Evolutionary conservation across 805 yeast species (phyloP).

Genomic region (Ogataea pignaliae): DNA sequence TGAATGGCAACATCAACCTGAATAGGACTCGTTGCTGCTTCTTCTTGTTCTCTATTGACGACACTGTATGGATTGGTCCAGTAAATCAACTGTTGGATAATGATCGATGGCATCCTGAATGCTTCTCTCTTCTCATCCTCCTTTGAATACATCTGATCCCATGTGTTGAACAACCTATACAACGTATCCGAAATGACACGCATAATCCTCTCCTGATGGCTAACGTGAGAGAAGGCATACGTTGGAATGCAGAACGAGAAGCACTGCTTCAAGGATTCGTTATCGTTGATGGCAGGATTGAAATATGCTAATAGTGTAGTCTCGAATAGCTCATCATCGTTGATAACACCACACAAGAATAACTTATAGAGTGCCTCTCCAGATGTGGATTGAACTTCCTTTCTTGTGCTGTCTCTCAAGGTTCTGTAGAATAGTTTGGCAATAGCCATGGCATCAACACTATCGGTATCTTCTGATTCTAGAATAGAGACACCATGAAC

Average conservation of each 20-base stretch:
- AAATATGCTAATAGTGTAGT: conserved; percentile 70
- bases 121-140: conserved; percentile 25
- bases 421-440: conserved; percentile 69
- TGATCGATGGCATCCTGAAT: conserved; percentile 41
- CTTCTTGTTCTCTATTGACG: conserved; percentile 44
- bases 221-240: conserved; percentile 69
- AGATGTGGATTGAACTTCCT: conserved; percentile 69
- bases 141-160: conserved; percentile 35
- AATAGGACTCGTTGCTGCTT: conserved; percentile 37
- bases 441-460: conserved; percentile 60
- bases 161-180: conserved; percentile 45
- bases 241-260: conserved; percentile 86
- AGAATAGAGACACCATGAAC: conserved; percentile 69
- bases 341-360: conserved; percentile 69
- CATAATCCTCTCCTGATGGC: conserved; percentile 65
- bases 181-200: conserved; percentile 64
- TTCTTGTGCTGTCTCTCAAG: conserved; percentile 50
- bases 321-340: conserved; percentile 67
- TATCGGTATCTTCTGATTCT: conserved; percentile 46
- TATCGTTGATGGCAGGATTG: conserved; percentile 58
- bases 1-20: conserved; percentile 57
- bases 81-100: conserved; percentile 66
- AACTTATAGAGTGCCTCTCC: conserved; percentile 87
- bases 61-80: conserved; percentile 82
- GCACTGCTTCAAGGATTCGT: conserved; percentile 69